Evolutionary conservation across 1,139 yeast species (phyloP).

Genomic region (Neolecta irregularis): DNA sequence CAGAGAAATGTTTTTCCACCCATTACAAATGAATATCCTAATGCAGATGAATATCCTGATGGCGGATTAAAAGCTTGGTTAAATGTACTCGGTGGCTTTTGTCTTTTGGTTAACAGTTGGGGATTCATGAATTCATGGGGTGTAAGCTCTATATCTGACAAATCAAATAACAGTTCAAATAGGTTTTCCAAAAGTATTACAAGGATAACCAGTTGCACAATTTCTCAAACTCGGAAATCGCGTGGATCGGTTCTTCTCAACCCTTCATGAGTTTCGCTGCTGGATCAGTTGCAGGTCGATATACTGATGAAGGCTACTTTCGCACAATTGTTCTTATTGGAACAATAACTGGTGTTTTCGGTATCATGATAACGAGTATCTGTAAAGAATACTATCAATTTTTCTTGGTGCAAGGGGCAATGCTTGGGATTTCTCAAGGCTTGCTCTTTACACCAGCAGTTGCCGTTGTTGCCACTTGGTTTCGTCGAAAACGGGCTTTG

Average conservation of each 20-base stretch:
- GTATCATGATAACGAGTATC: constrained; percentile 39
- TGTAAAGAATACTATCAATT: constrained; percentile 38
- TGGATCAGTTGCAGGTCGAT: constrained; percentile 44
- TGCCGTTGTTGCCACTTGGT: constrained; percentile 13
- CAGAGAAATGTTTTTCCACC: too few relatives aligned
- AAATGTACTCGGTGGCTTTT: constrained; percentile 20
- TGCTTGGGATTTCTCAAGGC: constrained; percentile 15
- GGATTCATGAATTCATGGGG: constrained; percentile 16
- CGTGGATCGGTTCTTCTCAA: constrained; percentile 52
- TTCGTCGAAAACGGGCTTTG: constrained; percentile 11
- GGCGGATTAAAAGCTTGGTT: constrained; percentile 40
- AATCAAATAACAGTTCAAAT: background rate
- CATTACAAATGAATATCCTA: too few relatives aligned
- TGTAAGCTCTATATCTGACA: background rate
- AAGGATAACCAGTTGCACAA: constrained; percentile 31
- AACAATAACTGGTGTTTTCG: constrained; percentile 33
- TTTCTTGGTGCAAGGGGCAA: constrained; percentile 21
- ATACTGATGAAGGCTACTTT: constrained; percentile 35
- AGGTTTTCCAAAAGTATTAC: constrained; percentile 41
- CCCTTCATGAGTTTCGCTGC: constrained; percentile 40
- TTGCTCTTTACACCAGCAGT: constrained; percentile 14
- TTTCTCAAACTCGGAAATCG: constrained; percentile 32
- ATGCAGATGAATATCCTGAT: too few relatives aligned
- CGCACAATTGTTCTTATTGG: constrained; percentile 28
- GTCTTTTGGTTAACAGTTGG: constrained; percentile 19